A percentile compares a stretch with the other conserved stretches of the same genome.
These are phyloP conservation scores for Umbellularia californica DNA, from an alignment of 164 flowering plant genomes.

Conservation along the genomic window DNA sequence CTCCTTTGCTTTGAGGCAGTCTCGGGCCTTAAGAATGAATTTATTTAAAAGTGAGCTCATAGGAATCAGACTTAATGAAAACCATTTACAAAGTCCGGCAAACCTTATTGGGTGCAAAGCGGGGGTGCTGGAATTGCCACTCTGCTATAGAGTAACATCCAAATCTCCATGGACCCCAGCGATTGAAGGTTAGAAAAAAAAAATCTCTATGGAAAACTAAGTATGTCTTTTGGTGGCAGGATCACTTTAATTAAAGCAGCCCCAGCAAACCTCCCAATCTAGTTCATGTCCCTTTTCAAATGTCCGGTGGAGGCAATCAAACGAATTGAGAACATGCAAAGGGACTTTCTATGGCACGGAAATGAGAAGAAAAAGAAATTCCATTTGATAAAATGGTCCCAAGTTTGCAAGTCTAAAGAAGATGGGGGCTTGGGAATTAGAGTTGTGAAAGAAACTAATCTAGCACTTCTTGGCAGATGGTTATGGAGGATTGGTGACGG, in stretches of 20 bases:
- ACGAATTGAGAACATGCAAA: neutral
- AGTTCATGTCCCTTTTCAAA: neutral
- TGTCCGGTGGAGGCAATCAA: neutral
- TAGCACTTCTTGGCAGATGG: neutral
- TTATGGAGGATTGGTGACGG: neutral
- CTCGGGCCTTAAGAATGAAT: neutral
- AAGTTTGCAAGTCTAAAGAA: neutral
- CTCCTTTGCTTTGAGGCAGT: neutral
- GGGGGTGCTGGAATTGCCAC: neutral
- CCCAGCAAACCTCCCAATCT: neutral
- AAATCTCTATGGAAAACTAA: neutral
- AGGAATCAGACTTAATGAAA: neutral
- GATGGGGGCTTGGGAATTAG: neutral
- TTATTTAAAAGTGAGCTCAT: neutral
- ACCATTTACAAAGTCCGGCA: neutral
- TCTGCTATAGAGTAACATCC: neutral
- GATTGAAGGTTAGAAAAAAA: neutral
- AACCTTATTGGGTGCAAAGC: neutral
- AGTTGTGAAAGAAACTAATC: neutral
- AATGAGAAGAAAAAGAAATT: neutral
- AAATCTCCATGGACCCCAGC: neutral
- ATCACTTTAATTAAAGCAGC: neutral
- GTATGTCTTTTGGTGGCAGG: neutral
- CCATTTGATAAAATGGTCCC: neutral
- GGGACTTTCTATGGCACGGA: neutral